These are phyloP conservation scores for Penicillium corylophilum DNA, from an alignment of 2,329 filamentous ascomycete genomes.

Conservation along the genomic window DNA sequence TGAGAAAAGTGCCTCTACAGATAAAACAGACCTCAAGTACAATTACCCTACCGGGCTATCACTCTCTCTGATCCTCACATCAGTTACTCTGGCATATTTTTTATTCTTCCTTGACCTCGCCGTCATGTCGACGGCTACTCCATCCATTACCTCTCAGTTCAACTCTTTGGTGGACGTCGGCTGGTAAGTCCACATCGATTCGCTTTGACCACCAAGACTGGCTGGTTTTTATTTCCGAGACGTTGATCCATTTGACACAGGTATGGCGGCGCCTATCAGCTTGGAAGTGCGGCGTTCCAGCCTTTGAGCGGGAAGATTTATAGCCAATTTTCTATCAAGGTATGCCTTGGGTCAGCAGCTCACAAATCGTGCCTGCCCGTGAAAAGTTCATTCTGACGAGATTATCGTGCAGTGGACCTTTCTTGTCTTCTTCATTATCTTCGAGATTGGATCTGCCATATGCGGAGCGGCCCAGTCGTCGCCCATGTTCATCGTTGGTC, in stretches of 20 bases:
- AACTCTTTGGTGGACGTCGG: constrained; percentile 25
- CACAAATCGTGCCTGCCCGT: background rate
- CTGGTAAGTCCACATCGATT: constrained; percentile 7
- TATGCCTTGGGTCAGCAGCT: background rate
- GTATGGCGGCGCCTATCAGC: constrained; percentile 25
- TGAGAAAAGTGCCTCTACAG: background rate
- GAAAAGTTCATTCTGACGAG: background rate
- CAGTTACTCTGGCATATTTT: constrained; percentile 26
- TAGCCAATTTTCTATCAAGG: constrained; percentile 23
- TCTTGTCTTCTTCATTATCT: constrained; percentile 31
- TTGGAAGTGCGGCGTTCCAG: constrained; percentile 26
- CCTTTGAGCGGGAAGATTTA: constrained; percentile 29
- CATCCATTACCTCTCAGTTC: constrained; percentile 25
- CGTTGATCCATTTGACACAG: constrained; percentile 1
- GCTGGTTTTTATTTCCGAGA: background rate
- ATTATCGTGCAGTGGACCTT: constrained; percentile 29
- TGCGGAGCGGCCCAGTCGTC: constrained; percentile 26
- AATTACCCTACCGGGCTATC: constrained; percentile 18
- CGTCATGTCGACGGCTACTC: constrained; percentile 24
- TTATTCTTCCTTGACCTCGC: constrained; percentile 25
- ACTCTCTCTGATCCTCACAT: constrained; percentile 20
- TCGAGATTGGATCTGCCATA: constrained; percentile 29
- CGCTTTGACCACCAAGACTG: background rate
- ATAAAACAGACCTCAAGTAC: constrained; percentile 15
- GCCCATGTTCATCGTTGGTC: constrained; percentile 30